Evolutionary conservation across 2,329 filamentous ascomycete species (phyloP), one percentile per base, ranked within the genome.

Genomic region (Exophiala alcalophila): DNA sequence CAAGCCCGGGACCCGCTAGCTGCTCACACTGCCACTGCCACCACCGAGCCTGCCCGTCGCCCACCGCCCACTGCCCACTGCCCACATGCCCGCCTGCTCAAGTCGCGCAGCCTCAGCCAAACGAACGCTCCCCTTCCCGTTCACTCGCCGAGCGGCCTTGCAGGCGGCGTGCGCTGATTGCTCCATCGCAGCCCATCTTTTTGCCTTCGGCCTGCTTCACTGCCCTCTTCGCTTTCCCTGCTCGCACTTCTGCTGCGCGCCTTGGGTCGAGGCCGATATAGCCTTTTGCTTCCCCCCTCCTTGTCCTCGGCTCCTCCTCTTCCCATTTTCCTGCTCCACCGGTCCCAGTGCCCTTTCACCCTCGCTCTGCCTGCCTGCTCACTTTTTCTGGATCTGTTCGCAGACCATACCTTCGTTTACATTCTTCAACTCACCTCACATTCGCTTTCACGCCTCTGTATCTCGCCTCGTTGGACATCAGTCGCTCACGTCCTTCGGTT

Each of bases 341-440:
- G 40, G 28, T 20, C 20, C 30, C 38, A 27, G 26, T 23, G 16
- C 21, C 32, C 32, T 25, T 28, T 34, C 34, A 28, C 52, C 30
- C 47, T 52, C 49, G 40, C 51, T 54, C 51, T 44, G 21, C 26
- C 32, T 44, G 28, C 30, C 33, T 29, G 32, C 16, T 21, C 20
- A 46, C 37, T 49, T 42, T 38, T 52, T 44, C 43, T 49, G 52
- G 52, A 30, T 50, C 54, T 57, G 52, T 54, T 55, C 50, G 52
- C 54, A 57, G 54, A 41, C 50, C 52, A 50, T 49, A 53, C 54
- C 46, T 55, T 57, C 54, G 52, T 57, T 56, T 44, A 40, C 29
- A 24, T 29, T 20, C 41, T 48, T 23, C 14, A 26, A 42, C 21
- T 26, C 29, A 49, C 26, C 27, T 28, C 45, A 52, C 52, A 52